These are phyloP conservation scores for Ophiostoma novo-ulmi DNA, from an alignment of 2,329 filamentous ascomycete species.

Conservation along the genomic window DNA sequence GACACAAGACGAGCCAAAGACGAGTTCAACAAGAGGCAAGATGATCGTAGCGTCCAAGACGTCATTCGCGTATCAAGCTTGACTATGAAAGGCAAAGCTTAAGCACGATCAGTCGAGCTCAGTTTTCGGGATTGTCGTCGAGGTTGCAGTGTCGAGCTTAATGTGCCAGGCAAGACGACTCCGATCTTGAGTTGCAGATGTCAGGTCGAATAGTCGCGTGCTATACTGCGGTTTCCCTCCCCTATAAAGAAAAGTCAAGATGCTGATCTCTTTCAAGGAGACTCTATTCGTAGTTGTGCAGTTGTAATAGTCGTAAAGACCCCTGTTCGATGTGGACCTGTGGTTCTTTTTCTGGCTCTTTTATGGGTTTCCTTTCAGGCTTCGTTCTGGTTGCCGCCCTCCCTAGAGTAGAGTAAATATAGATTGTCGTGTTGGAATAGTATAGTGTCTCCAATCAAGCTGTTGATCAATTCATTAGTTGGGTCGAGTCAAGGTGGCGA, in stretches of 20 bases:
- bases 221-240: background rate
- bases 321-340: slow-evolving; percentile 8
- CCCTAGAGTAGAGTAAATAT: background rate
- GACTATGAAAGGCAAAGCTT: background rate
- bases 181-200: background rate
- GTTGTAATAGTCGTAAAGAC: background rate
- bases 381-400: background rate
- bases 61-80: background rate
- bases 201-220: background rate
- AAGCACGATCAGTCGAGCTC: background rate
- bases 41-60: background rate
- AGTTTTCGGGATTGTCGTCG: background rate
- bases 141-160: background rate
- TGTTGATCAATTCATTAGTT: background rate
- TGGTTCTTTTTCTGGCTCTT: background rate
- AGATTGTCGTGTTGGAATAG: background rate
- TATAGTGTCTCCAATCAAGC: background rate
- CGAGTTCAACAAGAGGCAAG: background rate
- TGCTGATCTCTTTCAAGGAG: background rate
- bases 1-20: background rate
- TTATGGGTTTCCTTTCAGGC: slow-evolving; percentile 4
- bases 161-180: slow-evolving; percentile 1
- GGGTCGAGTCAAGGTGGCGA: background rate
- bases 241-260: background rate
- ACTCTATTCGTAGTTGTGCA: background rate